Percentiles rank a stretch among this genome's conserved stretches.
Evolutionary conservation across 1,139 yeast species (phyloP).

Genomic region (Saccharomyces hybrid): DNA sequence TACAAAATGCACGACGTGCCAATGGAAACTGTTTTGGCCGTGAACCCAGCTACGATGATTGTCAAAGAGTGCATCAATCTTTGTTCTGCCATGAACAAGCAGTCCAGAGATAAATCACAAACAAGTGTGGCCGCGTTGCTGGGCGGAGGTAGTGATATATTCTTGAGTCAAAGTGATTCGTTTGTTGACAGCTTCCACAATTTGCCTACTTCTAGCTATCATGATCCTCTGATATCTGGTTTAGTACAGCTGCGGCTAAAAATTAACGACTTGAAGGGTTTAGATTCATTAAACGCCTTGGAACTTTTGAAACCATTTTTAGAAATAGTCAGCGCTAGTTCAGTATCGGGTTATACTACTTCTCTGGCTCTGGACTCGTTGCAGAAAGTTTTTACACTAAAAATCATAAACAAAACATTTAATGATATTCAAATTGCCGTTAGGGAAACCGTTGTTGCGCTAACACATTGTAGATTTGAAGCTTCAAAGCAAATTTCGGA

Average conservation of each 20-base stretch:
- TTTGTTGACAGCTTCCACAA: conserved; percentile 27
- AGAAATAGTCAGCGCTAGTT: conserved; percentile 73
- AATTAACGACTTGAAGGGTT: conserved; percentile 46
- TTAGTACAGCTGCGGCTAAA: conserved; percentile 71
- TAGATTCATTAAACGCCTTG: conserved; percentile 56
- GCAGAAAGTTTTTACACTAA: conserved; percentile 57
- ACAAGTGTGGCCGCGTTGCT: conserved; percentile 85
- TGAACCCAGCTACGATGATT: conserved; percentile 49
- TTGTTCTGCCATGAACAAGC: conserved; percentile 50
- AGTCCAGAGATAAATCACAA: conserved; percentile 30
- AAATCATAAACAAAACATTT: conserved; percentile 39
- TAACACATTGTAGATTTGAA: conserved; percentile 90
- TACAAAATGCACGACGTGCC: neutral
- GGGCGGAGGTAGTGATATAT: conserved; percentile 44
- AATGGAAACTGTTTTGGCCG: conserved; percentile 18
- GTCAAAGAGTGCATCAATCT: conserved; percentile 53
- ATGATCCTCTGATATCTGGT: conserved; percentile 65
- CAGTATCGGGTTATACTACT: conserved; percentile 80
- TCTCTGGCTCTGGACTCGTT: conserved; percentile 69
- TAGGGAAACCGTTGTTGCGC: conserved; percentile 52
- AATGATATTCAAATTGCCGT: conserved; percentile 40
- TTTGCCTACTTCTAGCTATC: conserved; percentile 24
- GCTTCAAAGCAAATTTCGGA: conserved; percentile 90
- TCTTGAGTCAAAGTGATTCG: conserved; percentile 31
- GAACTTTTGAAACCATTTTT: conserved; percentile 80